These are phyloP conservation scores for Neonectria sp. DNA, from an alignment of 2,329 filamentous ascomycete species.

Conservation along the genomic window DNA sequence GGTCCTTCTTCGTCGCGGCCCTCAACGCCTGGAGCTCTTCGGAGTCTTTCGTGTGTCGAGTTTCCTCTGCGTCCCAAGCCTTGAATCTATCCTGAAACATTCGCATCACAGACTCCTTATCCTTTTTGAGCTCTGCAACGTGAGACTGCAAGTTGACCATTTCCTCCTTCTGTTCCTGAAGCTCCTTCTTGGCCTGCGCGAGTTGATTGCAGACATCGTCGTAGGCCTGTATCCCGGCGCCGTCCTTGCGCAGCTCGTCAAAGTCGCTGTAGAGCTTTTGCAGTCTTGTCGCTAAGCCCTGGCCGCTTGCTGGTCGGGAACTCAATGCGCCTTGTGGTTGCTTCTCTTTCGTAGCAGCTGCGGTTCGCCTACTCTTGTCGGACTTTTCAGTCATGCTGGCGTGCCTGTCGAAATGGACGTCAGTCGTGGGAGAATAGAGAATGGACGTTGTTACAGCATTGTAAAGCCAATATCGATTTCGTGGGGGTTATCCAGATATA, in stretches of 20 bases:
- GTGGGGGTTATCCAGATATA: background rate
- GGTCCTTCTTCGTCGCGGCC: background rate
- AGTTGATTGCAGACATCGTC: background rate
- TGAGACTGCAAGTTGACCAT: background rate
- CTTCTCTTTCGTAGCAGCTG: background rate
- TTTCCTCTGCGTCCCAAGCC: background rate
- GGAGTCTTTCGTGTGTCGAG: background rate
- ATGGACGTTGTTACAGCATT: background rate
- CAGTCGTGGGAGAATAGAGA: background rate
- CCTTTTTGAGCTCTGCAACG: background rate
- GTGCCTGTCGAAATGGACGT: background rate
- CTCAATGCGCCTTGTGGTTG: background rate
- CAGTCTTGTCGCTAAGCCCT: background rate
- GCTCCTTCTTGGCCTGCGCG: background rate
- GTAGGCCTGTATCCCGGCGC: background rate
- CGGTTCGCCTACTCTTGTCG: background rate
- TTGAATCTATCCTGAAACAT: background rate
- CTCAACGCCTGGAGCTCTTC: constrained; percentile 1
- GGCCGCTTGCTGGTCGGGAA: background rate
- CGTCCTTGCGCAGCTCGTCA: background rate
- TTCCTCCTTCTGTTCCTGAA: background rate
- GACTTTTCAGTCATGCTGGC: background rate
- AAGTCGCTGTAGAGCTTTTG: constrained; percentile 5
- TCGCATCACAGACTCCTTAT: background rate
- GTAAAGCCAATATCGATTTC: background rate